Conservation (phyloP, 2,329 filamentous ascomycete genomes). For the Orbilia brochopaga region DNA sequence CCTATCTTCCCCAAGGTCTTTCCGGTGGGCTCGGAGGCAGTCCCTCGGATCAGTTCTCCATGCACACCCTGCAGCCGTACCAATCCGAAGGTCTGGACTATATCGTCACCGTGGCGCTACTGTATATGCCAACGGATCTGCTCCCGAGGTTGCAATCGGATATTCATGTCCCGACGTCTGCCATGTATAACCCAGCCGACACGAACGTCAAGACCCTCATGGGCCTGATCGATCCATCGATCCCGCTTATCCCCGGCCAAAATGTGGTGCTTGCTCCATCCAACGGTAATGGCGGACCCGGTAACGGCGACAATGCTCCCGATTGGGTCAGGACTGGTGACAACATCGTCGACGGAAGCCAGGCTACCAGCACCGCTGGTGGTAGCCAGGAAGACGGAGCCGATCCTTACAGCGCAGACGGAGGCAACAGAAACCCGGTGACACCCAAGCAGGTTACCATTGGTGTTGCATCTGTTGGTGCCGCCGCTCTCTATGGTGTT, state of each 20-base stretch:
- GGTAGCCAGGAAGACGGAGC: conserved; percentile 55
- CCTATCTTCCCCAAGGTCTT: conserved; percentile 74
- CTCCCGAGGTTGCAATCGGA: conserved; percentile 72
- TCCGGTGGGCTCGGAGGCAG: conserved; percentile 66
- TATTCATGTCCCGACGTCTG: conserved; percentile 73
- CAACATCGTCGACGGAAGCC: conserved; percentile 58
- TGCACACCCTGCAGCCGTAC: conserved; percentile 76
- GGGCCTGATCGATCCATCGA: conserved; percentile 79
- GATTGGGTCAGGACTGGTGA: conserved; percentile 51
- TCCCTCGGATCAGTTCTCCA: conserved; percentile 64
- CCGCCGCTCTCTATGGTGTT: conserved; percentile 85
- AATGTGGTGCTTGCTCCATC: conserved; percentile 57
- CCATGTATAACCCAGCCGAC: conserved; percentile 74
- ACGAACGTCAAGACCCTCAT: conserved; percentile 75
- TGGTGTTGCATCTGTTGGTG: conserved; percentile 75
- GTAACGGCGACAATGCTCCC: conserved; percentile 56
- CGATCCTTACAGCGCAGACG: conserved; percentile 51
- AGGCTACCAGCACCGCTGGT: conserved; percentile 55
- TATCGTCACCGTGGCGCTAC: conserved; percentile 78
- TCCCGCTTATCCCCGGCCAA: conserved; percentile 67
- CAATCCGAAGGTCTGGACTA: conserved; percentile 76
- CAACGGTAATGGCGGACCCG: conserved; percentile 58
- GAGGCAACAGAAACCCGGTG: conserved; percentile 63
- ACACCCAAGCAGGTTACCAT: conserved; percentile 72
- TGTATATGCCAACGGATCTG: conserved; percentile 74